Base-by-base conservation (phyloP, 805 yeast species). In the Kuraishia borneana region DNA sequence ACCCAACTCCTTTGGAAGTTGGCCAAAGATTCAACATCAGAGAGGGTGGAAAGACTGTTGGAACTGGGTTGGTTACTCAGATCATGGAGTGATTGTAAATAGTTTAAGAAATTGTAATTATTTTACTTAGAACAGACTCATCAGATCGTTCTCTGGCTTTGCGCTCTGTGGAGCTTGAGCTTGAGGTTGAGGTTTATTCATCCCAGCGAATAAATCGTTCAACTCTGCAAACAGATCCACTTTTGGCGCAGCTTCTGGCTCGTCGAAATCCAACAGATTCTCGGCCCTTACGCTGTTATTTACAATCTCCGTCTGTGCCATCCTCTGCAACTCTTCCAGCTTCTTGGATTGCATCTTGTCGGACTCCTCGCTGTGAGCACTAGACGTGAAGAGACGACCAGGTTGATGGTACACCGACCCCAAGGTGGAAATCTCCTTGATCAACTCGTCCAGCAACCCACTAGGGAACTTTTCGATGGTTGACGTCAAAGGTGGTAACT, bases 11-110 rank as follows among this genome's bases (percentile, higher is more conserved):
- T 42, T 54, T 92, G 44, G 98, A 92, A 73, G 79, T 81, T 52
- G 94, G 94, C 61, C 96, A 88, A 73, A 83, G 97, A 68, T 92
- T 92, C 82, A 92, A 92, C 78, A 73, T 92, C 61, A 92, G 98
- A 78, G 98, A 92, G 71, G 96, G 97, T 68, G 96, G 96, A 61
- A 83, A 82, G 70, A 92, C 98, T 46, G 96, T 92, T 47, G 98
- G 96, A 65, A 92, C 98, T 47, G 98, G 98, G 71, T 70, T 92
- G 70, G 76, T 92, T 51, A 92, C 98, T 53, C 80, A 95, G 65
- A 78, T 85, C 61, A 60, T 83, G 21, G 34, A 32, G 30, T 32
- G 19, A 25, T 18, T 13, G 23, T 21, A 10, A 10, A 21, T 25
- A 10, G 16, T 13, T 25, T 25, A 6, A 10, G 6, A 12, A 25